A percentile compares a stretch with the other conserved stretches of the same genome.
Evolutionary conservation across 2,329 filamentous ascomycete genomes (phyloP).

Genomic region (Cladosporium sp.): DNA sequence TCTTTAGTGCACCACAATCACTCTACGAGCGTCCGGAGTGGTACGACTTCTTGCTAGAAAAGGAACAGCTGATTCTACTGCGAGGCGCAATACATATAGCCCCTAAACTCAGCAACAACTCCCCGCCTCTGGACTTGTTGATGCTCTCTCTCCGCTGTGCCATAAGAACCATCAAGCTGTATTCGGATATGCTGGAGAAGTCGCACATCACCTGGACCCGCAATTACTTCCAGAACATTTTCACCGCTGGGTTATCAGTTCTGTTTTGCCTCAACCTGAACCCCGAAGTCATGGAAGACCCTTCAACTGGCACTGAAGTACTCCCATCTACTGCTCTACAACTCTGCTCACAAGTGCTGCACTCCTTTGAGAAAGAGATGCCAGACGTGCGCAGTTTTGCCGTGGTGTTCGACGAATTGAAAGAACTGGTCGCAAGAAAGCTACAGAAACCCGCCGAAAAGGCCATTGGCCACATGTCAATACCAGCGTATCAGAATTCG

Average conservation of each 20-base stretch:
- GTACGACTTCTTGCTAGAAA: constrained; percentile 41
- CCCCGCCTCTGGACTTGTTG: constrained; percentile 12
- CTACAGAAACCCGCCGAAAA: background rate
- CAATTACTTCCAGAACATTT: constrained; percentile 48
- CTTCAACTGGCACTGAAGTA: background rate
- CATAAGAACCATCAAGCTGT: constrained; percentile 35
- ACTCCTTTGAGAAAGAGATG: constrained; percentile 10
- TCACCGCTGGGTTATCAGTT: constrained; percentile 37
- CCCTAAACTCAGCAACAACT: constrained; percentile 29
- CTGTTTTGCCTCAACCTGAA: background rate
- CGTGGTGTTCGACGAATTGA: constrained; percentile 8
- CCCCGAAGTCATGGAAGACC: background rate
- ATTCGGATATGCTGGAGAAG: constrained; percentile 34
- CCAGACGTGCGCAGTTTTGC: constrained; percentile 10
- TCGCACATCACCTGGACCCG: constrained; percentile 40
- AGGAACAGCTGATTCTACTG: constrained; percentile 39
- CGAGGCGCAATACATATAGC: constrained; percentile 38
- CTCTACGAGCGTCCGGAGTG: constrained; percentile 43
- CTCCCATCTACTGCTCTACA: background rate
- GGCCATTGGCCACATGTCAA: background rate
- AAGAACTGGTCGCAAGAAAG: background rate
- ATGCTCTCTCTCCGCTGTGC: constrained; percentile 26
- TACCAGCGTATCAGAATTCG: background rate
- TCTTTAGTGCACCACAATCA: constrained; percentile 32
- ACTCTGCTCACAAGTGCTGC: constrained; percentile 3